Evolutionary conservation across 1,284 basidiomycete genomes (phyloP).

Genomic region (Irpex sp.): DNA sequence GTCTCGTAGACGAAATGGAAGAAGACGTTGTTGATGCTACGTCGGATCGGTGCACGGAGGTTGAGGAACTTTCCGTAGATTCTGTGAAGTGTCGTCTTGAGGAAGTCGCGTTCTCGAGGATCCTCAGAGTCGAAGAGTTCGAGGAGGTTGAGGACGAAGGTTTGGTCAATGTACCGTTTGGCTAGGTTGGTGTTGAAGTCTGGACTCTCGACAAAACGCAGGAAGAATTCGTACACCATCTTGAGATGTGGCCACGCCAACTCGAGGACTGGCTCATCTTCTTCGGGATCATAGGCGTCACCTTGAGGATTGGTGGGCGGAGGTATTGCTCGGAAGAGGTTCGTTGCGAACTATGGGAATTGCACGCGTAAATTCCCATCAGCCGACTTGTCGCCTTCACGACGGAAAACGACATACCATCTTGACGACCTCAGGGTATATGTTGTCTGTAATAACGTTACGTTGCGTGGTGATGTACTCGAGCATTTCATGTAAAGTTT

Average conservation of each 20-base stretch:
- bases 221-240: slow-evolving; percentile 99
- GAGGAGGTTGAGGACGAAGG: slow-evolving; percentile 93
- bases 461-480: slow-evolving; percentile 98
- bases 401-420: slow-evolving; percentile 65
- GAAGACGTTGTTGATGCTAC: slow-evolving; percentile 99
- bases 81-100: slow-evolving; percentile 98
- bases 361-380: neutral
- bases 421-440: slow-evolving; percentile 99
- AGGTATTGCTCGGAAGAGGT: slow-evolving; percentile 99
- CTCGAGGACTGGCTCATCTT: slow-evolving; percentile 98
- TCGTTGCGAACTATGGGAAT: slow-evolving; percentile 79
- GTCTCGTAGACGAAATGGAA: slow-evolving; percentile 99
- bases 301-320: slow-evolving; percentile 98
- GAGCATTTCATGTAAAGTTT: slow-evolving; percentile 97
- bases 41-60: slow-evolving; percentile 95
- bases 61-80: slow-evolving; percentile 99
- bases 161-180: slow-evolving; percentile 96
- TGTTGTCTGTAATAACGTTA: slow-evolving; percentile 92
- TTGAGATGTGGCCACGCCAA: slow-evolving; percentile 99
- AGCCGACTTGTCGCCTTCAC: neutral
- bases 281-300: slow-evolving; percentile 98
- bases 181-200: slow-evolving; percentile 99
- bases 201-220: slow-evolving; percentile 96
- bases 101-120: slow-evolving; percentile 97
- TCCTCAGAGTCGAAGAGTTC: slow-evolving; percentile 99